Evolutionary conservation across 2,329 filamentous ascomycete species (phyloP).

Genomic region (Fulvia fulva): DNA sequence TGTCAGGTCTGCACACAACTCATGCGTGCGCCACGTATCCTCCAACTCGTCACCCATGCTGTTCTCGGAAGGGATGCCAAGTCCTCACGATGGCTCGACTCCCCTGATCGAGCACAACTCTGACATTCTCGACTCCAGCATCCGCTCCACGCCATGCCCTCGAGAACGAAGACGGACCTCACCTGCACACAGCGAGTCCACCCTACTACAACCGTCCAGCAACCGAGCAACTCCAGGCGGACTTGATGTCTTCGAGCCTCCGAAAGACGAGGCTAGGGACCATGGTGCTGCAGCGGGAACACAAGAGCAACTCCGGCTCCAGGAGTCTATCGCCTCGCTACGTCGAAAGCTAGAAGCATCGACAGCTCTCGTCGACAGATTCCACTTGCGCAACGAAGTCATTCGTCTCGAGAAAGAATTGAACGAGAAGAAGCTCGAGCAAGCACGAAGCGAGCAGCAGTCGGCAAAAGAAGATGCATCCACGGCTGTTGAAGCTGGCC

Average conservation of each 20-base stretch:
- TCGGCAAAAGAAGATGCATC: neutral
- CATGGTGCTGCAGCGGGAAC: neutral
- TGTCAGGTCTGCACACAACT: neutral
- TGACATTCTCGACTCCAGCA: neutral
- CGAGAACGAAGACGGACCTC: neutral
- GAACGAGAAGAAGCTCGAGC: neutral
- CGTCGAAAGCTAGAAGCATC: neutral
- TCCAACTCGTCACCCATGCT: neutral
- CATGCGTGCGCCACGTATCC: neutral
- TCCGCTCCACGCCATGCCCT: slow-evolving; percentile 2
- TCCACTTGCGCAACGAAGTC: neutral
- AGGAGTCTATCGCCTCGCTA: neutral
- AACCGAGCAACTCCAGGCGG: neutral
- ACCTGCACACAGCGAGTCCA: neutral
- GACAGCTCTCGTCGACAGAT: slow-evolving; percentile 2
- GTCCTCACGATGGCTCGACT: neutral
- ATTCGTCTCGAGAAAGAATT: neutral
- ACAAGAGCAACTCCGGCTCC: neutral
- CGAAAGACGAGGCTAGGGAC: neutral
- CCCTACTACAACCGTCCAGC: neutral
- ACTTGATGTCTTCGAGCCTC: neutral
- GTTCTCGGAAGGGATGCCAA: neutral
- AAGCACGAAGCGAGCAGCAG: neutral
- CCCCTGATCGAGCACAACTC: neutral
- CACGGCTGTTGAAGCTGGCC: neutral